A percentile compares a stretch with the other conserved stretches of the same genome.
phyloP scores from a whole-genome alignment of 225 moss, liverwort and hornwort species.

The Climacium dendroides region DNA sequence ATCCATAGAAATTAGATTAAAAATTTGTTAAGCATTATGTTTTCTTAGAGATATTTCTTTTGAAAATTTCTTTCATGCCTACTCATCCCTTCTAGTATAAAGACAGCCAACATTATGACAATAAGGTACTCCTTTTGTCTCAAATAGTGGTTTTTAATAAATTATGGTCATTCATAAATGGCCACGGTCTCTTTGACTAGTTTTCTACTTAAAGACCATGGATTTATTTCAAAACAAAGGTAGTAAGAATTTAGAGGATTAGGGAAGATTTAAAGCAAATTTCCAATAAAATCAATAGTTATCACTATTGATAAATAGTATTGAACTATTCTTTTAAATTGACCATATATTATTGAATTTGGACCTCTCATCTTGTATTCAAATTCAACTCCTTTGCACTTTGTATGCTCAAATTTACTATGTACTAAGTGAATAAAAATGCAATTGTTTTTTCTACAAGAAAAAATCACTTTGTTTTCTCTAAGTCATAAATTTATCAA shows the following conservation, averaged over 20 bases:
- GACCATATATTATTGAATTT: background rate
- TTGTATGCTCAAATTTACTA: background rate
- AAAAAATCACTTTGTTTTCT: background rate
- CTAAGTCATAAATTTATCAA: background rate
- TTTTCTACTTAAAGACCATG: too few species aligned
- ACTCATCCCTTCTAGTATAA: background rate
- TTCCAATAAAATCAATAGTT: background rate
- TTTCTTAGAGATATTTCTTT: background rate
- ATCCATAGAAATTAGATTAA: background rate
- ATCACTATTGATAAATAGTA: background rate
- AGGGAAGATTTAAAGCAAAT: background rate
- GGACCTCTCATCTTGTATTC: background rate
- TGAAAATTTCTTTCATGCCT: background rate
- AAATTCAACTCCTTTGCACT: background rate
- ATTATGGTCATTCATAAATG: too few species aligned
- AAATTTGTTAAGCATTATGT: background rate
- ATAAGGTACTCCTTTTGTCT: too few species aligned
- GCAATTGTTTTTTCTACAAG: background rate
- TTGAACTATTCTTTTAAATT: background rate
- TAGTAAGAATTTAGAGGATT: background rate
- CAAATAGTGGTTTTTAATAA: too few species aligned
- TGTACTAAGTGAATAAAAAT: background rate
- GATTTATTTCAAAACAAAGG: too few species aligned
- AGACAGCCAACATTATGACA: background rate
- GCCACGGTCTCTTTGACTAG: too few species aligned